Conservation (phyloP, 257 asterid species). For the Ballota nigra region DNA sequence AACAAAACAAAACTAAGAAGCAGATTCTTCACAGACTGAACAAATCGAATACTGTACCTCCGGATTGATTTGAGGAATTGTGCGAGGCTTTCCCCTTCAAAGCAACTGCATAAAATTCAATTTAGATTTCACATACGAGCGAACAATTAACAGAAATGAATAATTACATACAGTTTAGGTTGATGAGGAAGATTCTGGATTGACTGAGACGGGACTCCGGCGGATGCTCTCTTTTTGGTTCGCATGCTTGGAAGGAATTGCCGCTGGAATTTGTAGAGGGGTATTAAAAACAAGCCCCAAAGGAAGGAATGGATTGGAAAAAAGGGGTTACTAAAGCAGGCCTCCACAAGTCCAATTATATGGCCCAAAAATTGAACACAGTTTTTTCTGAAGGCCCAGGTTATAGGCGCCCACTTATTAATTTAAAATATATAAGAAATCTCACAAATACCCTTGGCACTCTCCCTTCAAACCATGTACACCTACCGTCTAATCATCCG, state of each 20-base stretch:
- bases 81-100: constrained; percentile 65
- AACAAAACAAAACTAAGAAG: background rate
- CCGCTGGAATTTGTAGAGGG: too few species aligned
- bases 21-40: background rate
- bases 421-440: too few species aligned
- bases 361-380: too few species aligned
- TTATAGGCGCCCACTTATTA: too few species aligned
- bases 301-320: too few species aligned
- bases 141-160: background rate
- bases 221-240: constrained; percentile 27
- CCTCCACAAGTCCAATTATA: too few species aligned
- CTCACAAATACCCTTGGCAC: too few species aligned
- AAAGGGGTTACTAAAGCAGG: too few species aligned
- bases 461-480: too few species aligned
- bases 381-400: too few species aligned
- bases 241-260: constrained; percentile 31
- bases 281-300: too few species aligned
- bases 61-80: constrained; percentile 47
- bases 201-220: constrained; percentile 15
- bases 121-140: background rate
- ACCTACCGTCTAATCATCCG: too few species aligned
- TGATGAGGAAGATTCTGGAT: constrained; percentile 21
- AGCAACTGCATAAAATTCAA: constrained; percentile 39
- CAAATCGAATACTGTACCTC: constrained; percentile 32
- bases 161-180: constrained; percentile 22